Evolutionary conservation across 2,329 filamentous ascomycete species (phyloP), one percentile per base, ranked within the genome.

Genomic region (Calonectria pteridis): DNA sequence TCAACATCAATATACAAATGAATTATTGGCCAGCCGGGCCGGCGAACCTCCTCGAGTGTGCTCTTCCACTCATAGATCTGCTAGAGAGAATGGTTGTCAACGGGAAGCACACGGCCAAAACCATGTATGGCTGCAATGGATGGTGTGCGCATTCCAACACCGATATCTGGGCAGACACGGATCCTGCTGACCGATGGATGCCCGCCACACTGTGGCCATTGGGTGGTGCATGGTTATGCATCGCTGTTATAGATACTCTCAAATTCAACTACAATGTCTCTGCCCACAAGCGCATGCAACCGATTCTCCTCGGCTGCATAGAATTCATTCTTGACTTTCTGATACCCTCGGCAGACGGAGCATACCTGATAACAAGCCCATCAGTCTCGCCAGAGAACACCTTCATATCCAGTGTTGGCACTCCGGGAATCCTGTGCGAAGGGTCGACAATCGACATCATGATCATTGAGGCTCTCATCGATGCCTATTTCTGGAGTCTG

Each of bases 1-100:
- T 89, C 75, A 88, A 89, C 73, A 88, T 89, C 78, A 90, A 89
- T 51, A 80, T 85, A 0, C 84, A 90, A 77, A 90, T 90, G 88
- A 89, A 89, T 74, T 90, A 89, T 76, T 89, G 87, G 88, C 82
- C 82, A 0, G 80, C 80, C 1, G 78, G 81, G 6, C 70, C 79
- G 4, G 82, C 81, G 5, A 83, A 82, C 6, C 75, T 86, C 0
- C 74, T 85, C 1, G 86, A 88, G 51, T 85, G 83, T 3, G 84
- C 87, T 23, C 67, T 81, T 2, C 86, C 87, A 0, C 69, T 89
- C 0, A 86, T 88, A 40, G 84, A 74, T 75, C 74, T 73, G 49
- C 31, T 73, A 77, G 76, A 81, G 20, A 63, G 71, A 4, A 77
- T 82, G 75, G 75, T 75, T 0, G 67, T 76, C 31, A 74, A 72